Evolutionary conservation across 176 grass and related monocot genomes (phyloP), one percentile per base, ranked within the genome.

Genomic region (Calamus simplicifolius): DNA sequence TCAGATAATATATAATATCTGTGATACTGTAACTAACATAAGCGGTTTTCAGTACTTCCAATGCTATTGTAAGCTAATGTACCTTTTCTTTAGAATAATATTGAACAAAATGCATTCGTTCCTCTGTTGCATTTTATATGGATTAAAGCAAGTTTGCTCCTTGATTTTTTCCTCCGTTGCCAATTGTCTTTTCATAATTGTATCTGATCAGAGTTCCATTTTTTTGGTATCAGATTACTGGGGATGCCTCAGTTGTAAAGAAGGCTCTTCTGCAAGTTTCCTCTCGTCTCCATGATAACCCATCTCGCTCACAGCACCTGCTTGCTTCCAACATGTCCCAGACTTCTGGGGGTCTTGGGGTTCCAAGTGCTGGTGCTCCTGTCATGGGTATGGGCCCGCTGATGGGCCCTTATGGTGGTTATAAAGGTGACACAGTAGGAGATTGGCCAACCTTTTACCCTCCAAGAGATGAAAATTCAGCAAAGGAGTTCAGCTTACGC

Each of bases 281-380:
- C 62, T 85, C 87, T 27, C 93, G 81, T 61, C 76, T 98, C 50
- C 93, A 88, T 88, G 84, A 80, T 56, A 98, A 98, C 69, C 93
- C 93, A 73, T 98, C 93, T 43, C 86, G 79, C 62, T 98, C 88
- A 67, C 79, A 98, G 18, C 84, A 85, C 70, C 67, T 73, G 54
- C 62, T 87, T 79, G 76, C 64, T 30, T 81, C 87, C 57, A 78
- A 73, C 61, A 51, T 71, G 21, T 68, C 71, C 18, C 77, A 85
- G 35, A 3, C 35, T 7, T 2, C 35, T 43, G 35, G 35, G 35
- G 35, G 6, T 6, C 21, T 80, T 74, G 79, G 79, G 72, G 67
- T 79, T 77, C 74, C 74, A 29, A 38, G 51, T 78, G 50, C 79
- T 56, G 27, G 71, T 59, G 75, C 82, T 66, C 79, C 87, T 1